phyloP scores from a whole-genome alignment of 108 stramenopile genomes.

The Fistulifera solaris region DNA sequence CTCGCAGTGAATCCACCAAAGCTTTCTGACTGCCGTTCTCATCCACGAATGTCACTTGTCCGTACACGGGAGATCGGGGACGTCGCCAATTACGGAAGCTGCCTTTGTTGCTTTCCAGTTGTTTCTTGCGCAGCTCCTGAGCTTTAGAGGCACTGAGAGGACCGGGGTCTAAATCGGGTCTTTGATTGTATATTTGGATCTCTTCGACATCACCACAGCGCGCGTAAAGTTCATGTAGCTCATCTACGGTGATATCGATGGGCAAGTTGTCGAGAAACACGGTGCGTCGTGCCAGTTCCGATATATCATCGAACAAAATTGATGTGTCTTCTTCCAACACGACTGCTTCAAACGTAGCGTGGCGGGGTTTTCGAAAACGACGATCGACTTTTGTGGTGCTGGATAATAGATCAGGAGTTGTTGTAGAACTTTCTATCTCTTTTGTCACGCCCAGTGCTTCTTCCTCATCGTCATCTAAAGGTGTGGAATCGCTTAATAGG shows the following conservation, averaged over 20 bases:
- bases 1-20: slow-evolving; percentile 34
- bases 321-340: slow-evolving; percentile 1
- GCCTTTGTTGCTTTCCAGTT: slow-evolving; percentile 1
- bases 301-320: not conserved
- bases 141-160: slow-evolving; percentile 34
- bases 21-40: slow-evolving; percentile 36
- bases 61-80: slow-evolving; percentile 72
- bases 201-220: slow-evolving; percentile 60
- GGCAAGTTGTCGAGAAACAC: slow-evolving; percentile 78
- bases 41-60: slow-evolving; percentile 44
- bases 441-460: not conserved
- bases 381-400: not conserved
- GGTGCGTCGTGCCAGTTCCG: slow-evolving; percentile 19
- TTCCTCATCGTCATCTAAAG: not conserved
- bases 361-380: not conserved
- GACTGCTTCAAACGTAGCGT: slow-evolving; percentile 8
- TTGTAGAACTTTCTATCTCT: not conserved
- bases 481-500: not conserved
- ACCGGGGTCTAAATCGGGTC: slow-evolving; percentile 73
- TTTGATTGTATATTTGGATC: slow-evolving; percentile 56
- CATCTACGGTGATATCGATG: slow-evolving; percentile 53
- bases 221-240: slow-evolving; percentile 48
- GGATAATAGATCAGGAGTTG: not conserved
- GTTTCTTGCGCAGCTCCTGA: slow-evolving; percentile 16
- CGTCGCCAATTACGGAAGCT: slow-evolving; percentile 21